Conservation (phyloP, 1,139 yeast species). For the Geotrichum siamense region DNA sequence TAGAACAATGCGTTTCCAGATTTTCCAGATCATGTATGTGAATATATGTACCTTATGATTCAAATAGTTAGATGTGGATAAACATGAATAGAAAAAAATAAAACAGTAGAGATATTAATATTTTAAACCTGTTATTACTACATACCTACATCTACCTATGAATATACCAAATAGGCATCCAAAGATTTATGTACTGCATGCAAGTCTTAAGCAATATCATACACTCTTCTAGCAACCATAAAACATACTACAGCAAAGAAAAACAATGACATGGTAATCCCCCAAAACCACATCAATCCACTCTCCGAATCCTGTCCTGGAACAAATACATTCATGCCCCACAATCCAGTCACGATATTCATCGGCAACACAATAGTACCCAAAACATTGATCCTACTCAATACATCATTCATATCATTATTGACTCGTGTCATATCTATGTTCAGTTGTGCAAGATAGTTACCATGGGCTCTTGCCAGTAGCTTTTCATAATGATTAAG, state of each 20-base stretch:
- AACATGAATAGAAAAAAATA: no score
- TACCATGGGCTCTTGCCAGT: constrained; percentile 86
- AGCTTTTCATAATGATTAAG: constrained; percentile 90
- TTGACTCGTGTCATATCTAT: constrained; percentile 97
- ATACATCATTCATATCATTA: constrained; percentile 91
- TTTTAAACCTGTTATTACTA: no score
- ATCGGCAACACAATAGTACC: constrained; percentile 94
- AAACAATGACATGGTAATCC: constrained; percentile 29
- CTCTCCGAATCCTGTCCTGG: constrained; percentile 78
- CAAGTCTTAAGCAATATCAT: constrained; percentile 22
- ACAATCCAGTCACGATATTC: constrained; percentile 89
- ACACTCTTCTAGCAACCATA: constrained; percentile 29
- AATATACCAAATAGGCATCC: no score
- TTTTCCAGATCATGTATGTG: no score
- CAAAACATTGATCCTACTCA: constrained; percentile 84
- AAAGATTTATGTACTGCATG: no score
- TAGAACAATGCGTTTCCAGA: no score
- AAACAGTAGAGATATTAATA: no score
- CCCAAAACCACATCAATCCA: constrained; percentile 66
- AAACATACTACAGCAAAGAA: constrained; percentile 34
- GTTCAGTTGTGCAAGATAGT: constrained; percentile 91
- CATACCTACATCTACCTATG: no score
- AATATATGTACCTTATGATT: no score
- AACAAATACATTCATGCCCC: constrained; percentile 98
- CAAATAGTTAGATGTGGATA: no score